Base-by-base conservation (phyloP, 2,329 filamentous ascomycete genomes). In the Apiospora rasikravindrae region DNA sequence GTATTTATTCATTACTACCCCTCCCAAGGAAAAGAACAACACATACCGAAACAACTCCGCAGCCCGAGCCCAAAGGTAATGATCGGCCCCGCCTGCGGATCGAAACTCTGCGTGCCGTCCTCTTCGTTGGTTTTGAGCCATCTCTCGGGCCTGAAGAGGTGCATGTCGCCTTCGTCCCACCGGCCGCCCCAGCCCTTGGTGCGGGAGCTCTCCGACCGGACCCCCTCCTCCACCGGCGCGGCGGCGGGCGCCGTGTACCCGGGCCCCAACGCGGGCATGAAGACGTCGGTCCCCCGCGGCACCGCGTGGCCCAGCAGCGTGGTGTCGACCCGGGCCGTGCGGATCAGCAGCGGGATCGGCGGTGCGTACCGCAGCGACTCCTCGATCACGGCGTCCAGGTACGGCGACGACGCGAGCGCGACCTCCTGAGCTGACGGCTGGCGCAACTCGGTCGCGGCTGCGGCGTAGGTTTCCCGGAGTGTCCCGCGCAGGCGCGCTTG, bases 101-200 rank as follows among this genome's bases (percentile, higher is more conserved):
- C 73, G 44, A 70, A 77, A 6, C 69, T 66, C 22, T 73, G 71
- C 22, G 73, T 67, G 2, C 49, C 67, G 67, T 72, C 74, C 33
- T 37, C 33, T 7, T 37, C 33, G 33, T 37, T 7, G 33, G 33
- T 6, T 7, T 37, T 37, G 22, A 77, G 67, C 76, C 76, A 77
- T 29, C 76, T 69, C 24, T 77, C 76, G 11, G 76, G 76, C 19
- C 67, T 72, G 71, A 76, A 77, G 2, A 73, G 53, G n/a, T 74
- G 72, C 0, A 91, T 92, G 37, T 86, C 89, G 71, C 89, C 88
- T 0, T 91, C 90, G 19, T 93, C 83, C 67, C 83, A 85, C 1
- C 33, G 33, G 33, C 33, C 33, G 33, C 33, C 33, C 33, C 33
- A 37, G 33, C 33, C 33, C 33, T 37, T 37, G 33, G 33, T 5